Base-by-base conservation (phyloP, 148 eudicot genomes). In the Nepenthes gracilis region DNA sequence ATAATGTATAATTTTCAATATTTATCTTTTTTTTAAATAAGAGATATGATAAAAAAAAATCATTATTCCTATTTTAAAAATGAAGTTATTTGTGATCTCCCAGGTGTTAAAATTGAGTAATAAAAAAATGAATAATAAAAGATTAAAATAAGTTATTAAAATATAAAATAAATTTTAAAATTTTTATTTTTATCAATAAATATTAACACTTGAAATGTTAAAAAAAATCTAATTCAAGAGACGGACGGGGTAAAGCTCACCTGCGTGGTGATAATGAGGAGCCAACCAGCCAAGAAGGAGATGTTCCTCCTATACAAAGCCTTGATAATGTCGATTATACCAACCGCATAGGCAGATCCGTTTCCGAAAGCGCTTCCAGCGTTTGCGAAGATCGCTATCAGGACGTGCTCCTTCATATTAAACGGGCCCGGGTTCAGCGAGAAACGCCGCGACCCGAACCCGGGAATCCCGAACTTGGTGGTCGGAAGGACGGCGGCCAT, bases 201-300 rank as follows among this genome's bases (percentile, higher is more conserved):
- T 23, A 23, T 23, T 23, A 23, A 23, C 23, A 7, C 43, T 32
- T 9, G 23, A 62, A n/a, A 35, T 12, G 12, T 35, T 15, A 32
- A 38, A 33, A 60, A 38, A 33, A 45, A 62, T 23, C 47, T 36
- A 37, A 1, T 23, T 40, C 5, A 48, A 47, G 40, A 47, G 6
- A 6, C 37, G 23, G 6, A 6, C 37, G 23, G 4, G 12, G n/a
- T 11, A 2, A 49, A 11, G 3, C 2, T 57, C 75, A 90, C 97
- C 97, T 91, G 97, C n/a, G 97, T 87, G 47, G 97, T 83, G 38
- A 92, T 71, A 60, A 92, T 82, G 62, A 92, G 96, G 54, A 83
- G 36, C 97, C 97, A 92, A 58, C 86, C 83, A 64, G 97, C 94
- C 47, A 85, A 9, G 60, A 92, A 92, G 0, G 93, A 83, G 35